Conservation (phyloP, 1,284 basidiomycete genomes). For the Puccinia horiana region DNA sequence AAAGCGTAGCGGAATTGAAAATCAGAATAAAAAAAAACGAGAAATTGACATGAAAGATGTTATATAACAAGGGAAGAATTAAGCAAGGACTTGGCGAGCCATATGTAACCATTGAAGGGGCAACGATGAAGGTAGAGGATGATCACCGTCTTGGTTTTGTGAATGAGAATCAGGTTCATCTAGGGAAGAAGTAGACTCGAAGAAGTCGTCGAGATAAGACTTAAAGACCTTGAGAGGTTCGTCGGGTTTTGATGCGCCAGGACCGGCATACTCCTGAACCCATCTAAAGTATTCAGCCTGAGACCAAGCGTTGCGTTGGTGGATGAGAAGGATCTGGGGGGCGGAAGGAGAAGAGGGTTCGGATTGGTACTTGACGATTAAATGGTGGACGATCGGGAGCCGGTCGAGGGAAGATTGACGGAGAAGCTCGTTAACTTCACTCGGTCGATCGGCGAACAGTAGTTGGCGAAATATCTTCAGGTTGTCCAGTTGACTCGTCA, state of each 20-base stretch:
- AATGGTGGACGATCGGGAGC: conserved; percentile 10
- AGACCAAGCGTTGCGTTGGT: conserved; percentile 83
- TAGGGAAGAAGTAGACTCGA: not conserved
- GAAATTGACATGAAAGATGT: too few relatives aligned
- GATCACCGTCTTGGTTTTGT: not conserved
- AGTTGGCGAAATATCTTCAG: conserved; percentile 74
- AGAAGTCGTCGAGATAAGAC: not conserved
- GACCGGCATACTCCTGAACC: conserved; percentile 53
- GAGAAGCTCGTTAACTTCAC: not conserved
- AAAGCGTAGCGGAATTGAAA: too few relatives aligned
- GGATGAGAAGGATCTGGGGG: conserved; percentile 67
- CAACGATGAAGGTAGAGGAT: not conserved
- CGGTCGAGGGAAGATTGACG: not conserved
- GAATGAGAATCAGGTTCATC: not conserved
- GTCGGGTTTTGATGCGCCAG: not conserved
- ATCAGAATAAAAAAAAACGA: not conserved
- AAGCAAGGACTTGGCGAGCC: not conserved
- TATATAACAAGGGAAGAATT: not conserved
- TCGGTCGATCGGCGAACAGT: not conserved
- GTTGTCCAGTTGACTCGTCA: conserved; percentile 69
- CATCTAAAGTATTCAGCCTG: conserved; percentile 85
- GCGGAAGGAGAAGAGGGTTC: not conserved
- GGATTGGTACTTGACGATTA: conserved; percentile 1
- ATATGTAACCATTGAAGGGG: not conserved
- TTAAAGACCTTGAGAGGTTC: not conserved